A percentile compares a stretch with the other conserved stretches of the same genome.
phyloP scores from a whole-genome alignment of 495 filamentous ascomycete species.

The Ascobolus immersus region DNA sequence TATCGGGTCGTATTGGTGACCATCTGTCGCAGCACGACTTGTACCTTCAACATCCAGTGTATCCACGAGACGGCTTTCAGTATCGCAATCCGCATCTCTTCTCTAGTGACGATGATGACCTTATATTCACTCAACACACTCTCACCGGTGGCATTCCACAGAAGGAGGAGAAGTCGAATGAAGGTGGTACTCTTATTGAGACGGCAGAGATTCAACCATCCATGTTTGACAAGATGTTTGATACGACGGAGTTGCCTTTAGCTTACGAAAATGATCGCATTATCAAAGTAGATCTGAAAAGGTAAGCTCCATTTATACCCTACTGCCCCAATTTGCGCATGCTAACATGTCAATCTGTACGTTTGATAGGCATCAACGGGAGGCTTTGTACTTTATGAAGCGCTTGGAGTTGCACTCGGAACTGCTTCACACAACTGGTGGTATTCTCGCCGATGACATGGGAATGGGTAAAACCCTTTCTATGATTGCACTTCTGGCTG shows the following conservation, averaged over 20 bases:
- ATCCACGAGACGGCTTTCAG: neutral
- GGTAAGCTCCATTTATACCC: neutral
- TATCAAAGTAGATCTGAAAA: neutral
- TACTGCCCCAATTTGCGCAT: neutral
- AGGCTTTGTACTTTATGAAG: neutral
- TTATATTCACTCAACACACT: neutral
- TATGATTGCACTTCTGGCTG: conserved; percentile 17
- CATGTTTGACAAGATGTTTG: neutral
- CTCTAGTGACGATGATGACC: neutral
- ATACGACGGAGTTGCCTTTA: neutral
- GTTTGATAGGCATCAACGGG: neutral
- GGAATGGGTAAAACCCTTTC: conserved; percentile 24
- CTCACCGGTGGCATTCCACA: neutral
- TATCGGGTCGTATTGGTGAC: neutral
- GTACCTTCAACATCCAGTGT: neutral
- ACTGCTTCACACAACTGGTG: neutral
- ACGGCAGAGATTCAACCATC: neutral
- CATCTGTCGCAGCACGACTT: neutral
- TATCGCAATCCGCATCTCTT: neutral
- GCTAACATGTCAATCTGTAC: neutral
- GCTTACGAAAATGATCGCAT: neutral
- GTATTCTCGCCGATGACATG: conserved; percentile 20
- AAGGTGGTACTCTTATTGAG: neutral
- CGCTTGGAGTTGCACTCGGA: neutral
- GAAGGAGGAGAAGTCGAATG: neutral